Base-by-base conservation (phyloP, 352 stramenopile species). In the Pythium phragmiticola region DNA sequence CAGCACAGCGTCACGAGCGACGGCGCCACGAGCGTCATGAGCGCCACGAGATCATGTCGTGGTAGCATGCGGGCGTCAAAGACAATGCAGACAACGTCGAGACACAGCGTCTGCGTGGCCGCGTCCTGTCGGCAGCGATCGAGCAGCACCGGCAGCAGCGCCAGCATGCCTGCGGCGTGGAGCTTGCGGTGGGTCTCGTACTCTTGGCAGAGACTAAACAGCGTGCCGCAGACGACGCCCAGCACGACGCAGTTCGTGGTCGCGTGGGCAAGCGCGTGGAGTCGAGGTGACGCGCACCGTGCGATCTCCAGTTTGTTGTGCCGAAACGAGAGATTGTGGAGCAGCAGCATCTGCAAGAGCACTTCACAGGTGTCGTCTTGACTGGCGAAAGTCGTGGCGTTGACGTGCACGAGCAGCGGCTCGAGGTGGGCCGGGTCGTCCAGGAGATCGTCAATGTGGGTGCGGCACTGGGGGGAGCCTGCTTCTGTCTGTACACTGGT, bases 301-400 rank as follows among this genome's bases (percentile, higher is more conserved):
- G 80, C 76, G 19, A 90, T 72, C 21, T 89, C 77, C 0, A 70
- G 37, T 28, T 86, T 84, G 56, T 68, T 78, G 70, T 85, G 90
- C 7, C 76, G 71, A 46, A 92, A 89, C 17, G 78, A 87, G 39
- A 92, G 68, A 60, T 92, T 92, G 74, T 89, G 89, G 11, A 92
- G 58, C 13, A 92, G 68, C n/a, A 85, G 63, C 42, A 82, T 75
- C 55, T 92, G 83, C 33, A 92, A 53, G n/a, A 76, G 80, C 23
- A 82, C 64, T 56, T 89, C 79, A 16, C 70, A 28, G 26, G 69
- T 79, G 36, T 84, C 67, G 37, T 58, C 51, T 9, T 3, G 3
- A 5, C 34, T 2, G 7, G 54, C 36, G 56, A 55, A 88, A 87
- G 7, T 34, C 54, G 21, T 17, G 50, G 75, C 72, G 11, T 73